These are phyloP conservation scores for Prunus fruticosa DNA, from an alignment of 306 rosid genomes.

Conservation along the genomic window DNA sequence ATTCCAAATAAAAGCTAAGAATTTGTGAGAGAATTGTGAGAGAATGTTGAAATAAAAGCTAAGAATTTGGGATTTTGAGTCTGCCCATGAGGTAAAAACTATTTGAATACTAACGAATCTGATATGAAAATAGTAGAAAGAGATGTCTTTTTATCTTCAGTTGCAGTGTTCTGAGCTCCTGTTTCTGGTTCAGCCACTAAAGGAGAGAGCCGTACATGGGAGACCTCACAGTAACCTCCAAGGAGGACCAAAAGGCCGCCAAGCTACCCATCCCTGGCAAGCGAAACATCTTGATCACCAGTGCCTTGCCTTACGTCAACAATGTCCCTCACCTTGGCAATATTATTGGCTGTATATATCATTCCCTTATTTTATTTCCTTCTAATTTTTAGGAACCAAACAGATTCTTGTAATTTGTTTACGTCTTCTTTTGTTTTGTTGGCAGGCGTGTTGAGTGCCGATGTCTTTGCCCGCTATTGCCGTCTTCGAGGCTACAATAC, in stretches of 20 bases:
- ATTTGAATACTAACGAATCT: too few relatives aligned
- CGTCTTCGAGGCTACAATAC: slow-evolving; percentile 80
- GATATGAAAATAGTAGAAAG: too few relatives aligned
- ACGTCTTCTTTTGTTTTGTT: neutral
- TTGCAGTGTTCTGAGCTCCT: neutral
- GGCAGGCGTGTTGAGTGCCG: slow-evolving; percentile 79
- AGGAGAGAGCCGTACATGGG: slow-evolving; percentile 25
- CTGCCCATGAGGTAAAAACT: too few relatives aligned
- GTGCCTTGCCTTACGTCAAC: slow-evolving; percentile 93
- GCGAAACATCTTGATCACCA: slow-evolving; percentile 83
- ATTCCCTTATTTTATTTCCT: neutral
- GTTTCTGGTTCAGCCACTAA: neutral
- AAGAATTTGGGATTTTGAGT: too few relatives aligned
- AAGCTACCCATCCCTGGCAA: slow-evolving; percentile 73
- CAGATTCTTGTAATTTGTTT: neutral
- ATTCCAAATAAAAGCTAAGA: too few relatives aligned
- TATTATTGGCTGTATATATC: slow-evolving; percentile 66
- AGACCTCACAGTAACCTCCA: slow-evolving; percentile 13
- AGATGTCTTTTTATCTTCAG: neutral
- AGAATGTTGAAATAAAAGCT: too few relatives aligned
- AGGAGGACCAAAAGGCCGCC: slow-evolving; percentile 15
- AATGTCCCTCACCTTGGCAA: slow-evolving; percentile 93
- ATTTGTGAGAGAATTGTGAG: too few relatives aligned
- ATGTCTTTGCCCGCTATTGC: slow-evolving; percentile 83
- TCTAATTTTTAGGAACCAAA: neutral